Evolutionary conservation across 768 basidiomycete species (phyloP).

Genomic region (Candolleomyces eurysporus): DNA sequence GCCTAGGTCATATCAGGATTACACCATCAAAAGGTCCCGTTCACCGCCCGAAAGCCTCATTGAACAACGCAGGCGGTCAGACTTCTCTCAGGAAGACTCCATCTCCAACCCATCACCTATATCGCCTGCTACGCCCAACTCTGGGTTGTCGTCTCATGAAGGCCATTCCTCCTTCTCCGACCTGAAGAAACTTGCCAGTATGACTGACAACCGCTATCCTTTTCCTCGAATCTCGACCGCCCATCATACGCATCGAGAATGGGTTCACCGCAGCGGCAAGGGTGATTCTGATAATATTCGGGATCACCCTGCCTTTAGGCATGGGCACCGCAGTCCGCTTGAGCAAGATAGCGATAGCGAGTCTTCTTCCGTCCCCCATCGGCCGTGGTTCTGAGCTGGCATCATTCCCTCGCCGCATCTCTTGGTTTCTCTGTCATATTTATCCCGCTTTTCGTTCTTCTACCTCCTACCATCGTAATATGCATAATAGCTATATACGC

Average conservation of each 20-base stretch:
- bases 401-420: not conserved
- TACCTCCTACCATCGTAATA: not conserved
- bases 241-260: not conserved
- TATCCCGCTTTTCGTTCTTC: not conserved
- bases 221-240: slow-evolving; percentile 7
- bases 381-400: slow-evolving; percentile 43
- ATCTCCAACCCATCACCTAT: slow-evolving; percentile 52
- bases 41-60: slow-evolving; percentile 17
- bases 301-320: slow-evolving; percentile 11
- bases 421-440: not conserved
- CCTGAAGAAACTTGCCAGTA: slow-evolving; percentile 10
- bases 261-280: slow-evolving; percentile 2
- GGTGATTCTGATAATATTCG: slow-evolving; percentile 15
- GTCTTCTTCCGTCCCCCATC: slow-evolving; percentile 32
- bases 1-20: slow-evolving; percentile 25
- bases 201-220: slow-evolving; percentile 7
- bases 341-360: slow-evolving; percentile 38
- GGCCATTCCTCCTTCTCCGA: slow-evolving; percentile 11
- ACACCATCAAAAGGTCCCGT: slow-evolving; percentile 19
- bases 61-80: slow-evolving; percentile 23
- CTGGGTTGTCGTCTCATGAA: slow-evolving; percentile 26
- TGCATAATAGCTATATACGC: not conserved
- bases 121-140: slow-evolving; percentile 55
- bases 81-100: slow-evolving; percentile 44
- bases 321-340: slow-evolving; percentile 19